Conservation (phyloP, 1,284 basidiomycete species). For the Tilletia indica region DNA sequence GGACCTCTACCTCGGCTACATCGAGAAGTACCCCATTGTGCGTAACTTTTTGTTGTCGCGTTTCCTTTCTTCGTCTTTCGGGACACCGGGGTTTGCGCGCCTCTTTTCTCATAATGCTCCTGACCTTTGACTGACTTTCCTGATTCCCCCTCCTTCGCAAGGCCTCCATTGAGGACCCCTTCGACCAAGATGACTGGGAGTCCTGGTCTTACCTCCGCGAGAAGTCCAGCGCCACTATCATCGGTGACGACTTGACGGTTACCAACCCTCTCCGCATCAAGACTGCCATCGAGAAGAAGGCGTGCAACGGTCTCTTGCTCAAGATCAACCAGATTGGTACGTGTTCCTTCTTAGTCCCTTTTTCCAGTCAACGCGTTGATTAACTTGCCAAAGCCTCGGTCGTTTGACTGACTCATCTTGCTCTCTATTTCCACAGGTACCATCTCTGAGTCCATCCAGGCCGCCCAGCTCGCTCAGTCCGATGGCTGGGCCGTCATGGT, state of each 20-base stretch:
- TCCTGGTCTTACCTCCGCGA: constrained; percentile 87
- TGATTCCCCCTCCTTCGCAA: no score
- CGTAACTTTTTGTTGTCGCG: no score
- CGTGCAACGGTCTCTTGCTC: constrained; percentile 96
- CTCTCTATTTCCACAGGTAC: constrained; percentile 61
- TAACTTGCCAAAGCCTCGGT: no score
- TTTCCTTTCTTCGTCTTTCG: no score
- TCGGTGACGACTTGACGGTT: constrained; percentile 97
- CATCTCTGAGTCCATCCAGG: constrained; percentile 97
- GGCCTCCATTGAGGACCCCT: constrained; percentile 96
- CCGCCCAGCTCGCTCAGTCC: constrained; percentile 92
- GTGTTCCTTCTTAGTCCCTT: not conserved
- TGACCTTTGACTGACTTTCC: no score
- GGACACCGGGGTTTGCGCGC: no score
- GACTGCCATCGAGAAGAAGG: constrained; percentile 99
- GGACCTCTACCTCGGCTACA: constrained; percentile 74
- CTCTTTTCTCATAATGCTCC: no score
- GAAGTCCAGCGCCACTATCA: constrained; percentile 67
- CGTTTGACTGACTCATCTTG: no score
- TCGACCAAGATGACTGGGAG: constrained; percentile 99
- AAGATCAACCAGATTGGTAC: constrained; percentile 85
- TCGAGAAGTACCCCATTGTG: constrained; percentile 55
- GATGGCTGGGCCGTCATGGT: constrained; percentile 99
- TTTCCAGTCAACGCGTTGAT: no score
- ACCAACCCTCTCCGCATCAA: constrained; percentile 98